phyloP scores from a whole-genome alignment of 2,329 filamentous ascomycete species.

The Cytospora piceicola region DNA sequence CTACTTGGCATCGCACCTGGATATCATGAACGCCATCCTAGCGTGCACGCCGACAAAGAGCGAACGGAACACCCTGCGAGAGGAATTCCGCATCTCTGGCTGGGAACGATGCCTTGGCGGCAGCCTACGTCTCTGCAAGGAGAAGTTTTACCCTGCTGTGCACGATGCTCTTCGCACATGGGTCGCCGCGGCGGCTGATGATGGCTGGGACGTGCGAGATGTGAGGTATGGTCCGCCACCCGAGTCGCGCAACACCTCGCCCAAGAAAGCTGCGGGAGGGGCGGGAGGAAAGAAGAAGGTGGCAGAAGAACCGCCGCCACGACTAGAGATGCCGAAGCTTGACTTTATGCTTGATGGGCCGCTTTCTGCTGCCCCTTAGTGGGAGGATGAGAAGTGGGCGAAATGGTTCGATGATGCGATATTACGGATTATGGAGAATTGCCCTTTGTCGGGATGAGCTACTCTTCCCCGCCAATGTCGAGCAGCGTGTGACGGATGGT shows the following conservation, averaged over 20 bases:
- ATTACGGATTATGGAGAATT: background rate
- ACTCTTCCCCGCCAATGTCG: background rate
- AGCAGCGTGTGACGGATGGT: background rate
- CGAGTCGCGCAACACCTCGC: constrained; percentile 47
- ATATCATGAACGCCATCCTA: constrained; percentile 88
- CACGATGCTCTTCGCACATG: constrained; percentile 88
- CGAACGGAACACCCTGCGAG: constrained; percentile 78
- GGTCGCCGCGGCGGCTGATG: constrained; percentile 84
- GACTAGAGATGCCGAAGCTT: constrained; percentile 63
- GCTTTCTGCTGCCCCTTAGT: constrained; percentile 30
- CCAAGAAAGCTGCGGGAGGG: constrained; percentile 45
- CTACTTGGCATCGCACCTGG: constrained; percentile 89
- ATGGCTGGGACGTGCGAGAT: constrained; percentile 82
- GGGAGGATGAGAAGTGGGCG: constrained; percentile 37
- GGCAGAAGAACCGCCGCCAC: constrained; percentile 57
- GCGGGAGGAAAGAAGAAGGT: constrained; percentile 50
- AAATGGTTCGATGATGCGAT: constrained; percentile 35
- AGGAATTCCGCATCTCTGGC: constrained; percentile 77
- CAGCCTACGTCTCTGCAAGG: constrained; percentile 88
- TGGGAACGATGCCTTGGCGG: constrained; percentile 90
- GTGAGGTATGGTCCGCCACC: constrained; percentile 73
- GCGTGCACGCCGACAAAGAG: constrained; percentile 72
- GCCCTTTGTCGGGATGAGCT: background rate
- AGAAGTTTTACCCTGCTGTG: constrained; percentile 93
- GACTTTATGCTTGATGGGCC: constrained; percentile 49